Evolutionary conservation across 2,329 filamentous ascomycete species (phyloP).

Genomic region (Penicillium sp.): DNA sequence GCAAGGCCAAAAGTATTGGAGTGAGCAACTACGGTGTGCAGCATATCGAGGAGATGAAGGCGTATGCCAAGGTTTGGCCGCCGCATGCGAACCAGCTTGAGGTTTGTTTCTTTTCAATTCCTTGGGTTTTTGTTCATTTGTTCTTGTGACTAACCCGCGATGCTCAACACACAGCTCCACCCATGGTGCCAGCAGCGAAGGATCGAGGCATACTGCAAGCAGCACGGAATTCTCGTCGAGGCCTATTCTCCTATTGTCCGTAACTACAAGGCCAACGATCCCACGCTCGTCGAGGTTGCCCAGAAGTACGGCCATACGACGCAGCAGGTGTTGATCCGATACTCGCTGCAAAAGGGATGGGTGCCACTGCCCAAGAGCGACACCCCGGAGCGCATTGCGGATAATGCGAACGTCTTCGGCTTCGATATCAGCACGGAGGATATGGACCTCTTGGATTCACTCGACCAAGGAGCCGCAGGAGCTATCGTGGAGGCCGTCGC

Average conservation of each 20-base stretch:
- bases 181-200: slow-evolving; percentile 65
- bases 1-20: slow-evolving; percentile 60
- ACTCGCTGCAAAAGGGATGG: slow-evolving; percentile 73
- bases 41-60: slow-evolving; percentile 64
- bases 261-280: slow-evolving; percentile 67
- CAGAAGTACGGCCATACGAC: slow-evolving; percentile 68
- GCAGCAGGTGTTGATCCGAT: slow-evolving; percentile 73
- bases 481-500: slow-evolving; percentile 46
- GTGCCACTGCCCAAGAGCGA: slow-evolving; percentile 71
- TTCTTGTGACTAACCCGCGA: slow-evolving; percentile 12
- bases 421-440: slow-evolving; percentile 56
- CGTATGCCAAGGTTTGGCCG: slow-evolving; percentile 61
- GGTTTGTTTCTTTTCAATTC: slow-evolving; percentile 43
- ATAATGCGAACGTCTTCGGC: slow-evolving; percentile 60
- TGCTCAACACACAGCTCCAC: slow-evolving; percentile 52
- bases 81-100: slow-evolving; percentile 71
- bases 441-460: slow-evolving; percentile 50
- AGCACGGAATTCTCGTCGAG: slow-evolving; percentile 50
- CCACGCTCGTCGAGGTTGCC: slow-evolving; percentile 58
- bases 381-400: slow-evolving; percentile 59
- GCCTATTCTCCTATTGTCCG: slow-evolving; percentile 54
- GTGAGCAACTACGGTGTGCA: slow-evolving; percentile 67
- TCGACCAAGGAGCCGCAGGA: slow-evolving; percentile 49
- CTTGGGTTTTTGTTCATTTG: background rate
- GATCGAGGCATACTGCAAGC: slow-evolving; percentile 52